Evolutionary conservation across 345 rosid genomes (phyloP), one percentile per base, ranked within the genome.

Genomic region (Brassica rapa): DNA sequence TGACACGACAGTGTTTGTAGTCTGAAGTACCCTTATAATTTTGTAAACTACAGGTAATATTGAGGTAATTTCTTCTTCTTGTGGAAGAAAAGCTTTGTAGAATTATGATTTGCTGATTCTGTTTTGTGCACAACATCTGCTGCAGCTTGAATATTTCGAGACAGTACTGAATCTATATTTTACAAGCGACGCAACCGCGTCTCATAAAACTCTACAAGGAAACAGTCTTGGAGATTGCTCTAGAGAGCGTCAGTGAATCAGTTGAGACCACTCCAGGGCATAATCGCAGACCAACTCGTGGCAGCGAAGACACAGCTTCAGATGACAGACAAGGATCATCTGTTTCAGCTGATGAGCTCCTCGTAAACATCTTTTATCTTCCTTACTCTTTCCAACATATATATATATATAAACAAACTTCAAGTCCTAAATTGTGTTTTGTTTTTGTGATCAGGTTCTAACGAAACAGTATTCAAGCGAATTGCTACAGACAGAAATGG

Each of bases 101-200:
- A 55, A 43, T 39, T 30, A 53, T 66, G 66, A 66, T 72, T 65
- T 27, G 11, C 55, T 74, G 16, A 63, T 46, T 71, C 1, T 76
- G 23, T 16, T 49, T 39, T 21, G 21, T 49, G 66, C 32, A 37
- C 61, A 74, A 37, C 61, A 72, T 70, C 64, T 78, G 69, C 66
- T 85, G 90, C 97, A 94, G 99, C 98, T 95, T 57, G 99, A 95
- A 83, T 95, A 91, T 81, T 93, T 91, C 30, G 98, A 91, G 92
- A 84, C 92, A 24, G 84, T 93, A 82, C 84, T 95, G 80, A 90
- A 80, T 81, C 92, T 88, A 32, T 95, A 86, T 86, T 86, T 91
- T 2, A 53, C 97, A 29, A 84, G 84, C 51, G 94, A 86, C 80
- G 98, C 98, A 71, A 89, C 86, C 73, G 90, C 88, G 73, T 88